These are phyloP conservation scores for Pezicula carpinea DNA, from an alignment of 2,329 filamentous ascomycete species.

Conservation along the genomic window DNA sequence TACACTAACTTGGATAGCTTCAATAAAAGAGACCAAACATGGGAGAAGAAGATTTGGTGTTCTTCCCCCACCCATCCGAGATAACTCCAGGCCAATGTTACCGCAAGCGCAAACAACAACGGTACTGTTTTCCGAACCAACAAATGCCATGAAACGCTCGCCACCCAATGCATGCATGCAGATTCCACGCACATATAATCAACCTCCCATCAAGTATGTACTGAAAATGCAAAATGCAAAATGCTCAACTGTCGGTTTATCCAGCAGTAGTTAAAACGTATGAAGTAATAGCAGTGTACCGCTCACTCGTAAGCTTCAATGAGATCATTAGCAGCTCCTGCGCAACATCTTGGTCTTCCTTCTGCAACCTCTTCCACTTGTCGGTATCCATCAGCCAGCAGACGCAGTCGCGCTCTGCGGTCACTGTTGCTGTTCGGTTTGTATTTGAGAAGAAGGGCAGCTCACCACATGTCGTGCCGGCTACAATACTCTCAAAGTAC, in stretches of 20 bases:
- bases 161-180: no score
- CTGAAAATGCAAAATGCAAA: no score
- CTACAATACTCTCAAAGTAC: constrained; percentile 87
- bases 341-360: constrained; percentile 70
- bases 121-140: no score
- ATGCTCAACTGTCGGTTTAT: constrained; percentile 11
- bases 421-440: constrained; percentile 77
- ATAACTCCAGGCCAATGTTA: no score
- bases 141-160: no score
- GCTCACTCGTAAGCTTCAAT: constrained; percentile 90
- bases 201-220: not conserved
- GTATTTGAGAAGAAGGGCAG: constrained; percentile 95
- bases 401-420: constrained; percentile 75
- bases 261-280: constrained; percentile 40
- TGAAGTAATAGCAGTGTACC: constrained; percentile 70
- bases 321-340: constrained; percentile 79
- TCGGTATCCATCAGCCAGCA: constrained; percentile 75
- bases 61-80: no score
- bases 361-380: constrained; percentile 69
- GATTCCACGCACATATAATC: not conserved
- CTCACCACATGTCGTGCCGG: constrained; percentile 92
- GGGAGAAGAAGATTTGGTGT: no score
- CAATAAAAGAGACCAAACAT: no score
- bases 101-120: no score
- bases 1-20: no score